Base-by-base conservation (phyloP, 768 basidiomycete genomes). In the Postia placenta region DNA sequence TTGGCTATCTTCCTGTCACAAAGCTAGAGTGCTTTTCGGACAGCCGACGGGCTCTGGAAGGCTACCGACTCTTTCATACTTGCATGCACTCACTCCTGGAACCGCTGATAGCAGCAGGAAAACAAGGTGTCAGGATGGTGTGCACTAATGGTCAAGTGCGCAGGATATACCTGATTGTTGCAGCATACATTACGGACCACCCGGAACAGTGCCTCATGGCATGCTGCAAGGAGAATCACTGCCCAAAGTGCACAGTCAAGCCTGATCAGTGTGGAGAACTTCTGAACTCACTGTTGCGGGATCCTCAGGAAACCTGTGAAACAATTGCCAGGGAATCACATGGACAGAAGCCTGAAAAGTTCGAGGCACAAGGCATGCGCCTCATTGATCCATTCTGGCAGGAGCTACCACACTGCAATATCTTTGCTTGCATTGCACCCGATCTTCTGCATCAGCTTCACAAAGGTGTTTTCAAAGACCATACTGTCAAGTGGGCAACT, bases 371-470 rank as follows among this genome's bases (percentile, higher is more conserved):
- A 4, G 60, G 60, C 2, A 45, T 63, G 0, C 49, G 49, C 0
- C 33, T 51, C 17, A 47, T 49, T 24, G 49, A 57, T 19, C 74
- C 73, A 6, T 77, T 76, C 56, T 76, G 74, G 74, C 40, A 38
- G 1, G 53, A 70, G 36, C 53, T 76, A 11, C 74, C 72, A 0
- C 66, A 63, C 49, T 45, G 57, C 35, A 51, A 78, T 55, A 76
- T 78, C 26, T 73, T 69, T 54, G 0, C 26, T 0, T 62, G 50
- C n/a, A 51, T 78, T 25, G 71, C 68, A 1, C 66, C 69, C 14
- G 61, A 74, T 60, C 37, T 74, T 22, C 67, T 77, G 14, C 75
- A 79, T 50, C 73, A 76, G 53, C 59, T 78, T 0, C 67, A 75
- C 57, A 71, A 78, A 52, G 75, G 75, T 0, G 48, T 74, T 2